Percentiles rank a stretch among this genome's conserved stretches.
Conservation (phyloP, 306 rosid genomes). For the Canavalia gladiata region DNA sequence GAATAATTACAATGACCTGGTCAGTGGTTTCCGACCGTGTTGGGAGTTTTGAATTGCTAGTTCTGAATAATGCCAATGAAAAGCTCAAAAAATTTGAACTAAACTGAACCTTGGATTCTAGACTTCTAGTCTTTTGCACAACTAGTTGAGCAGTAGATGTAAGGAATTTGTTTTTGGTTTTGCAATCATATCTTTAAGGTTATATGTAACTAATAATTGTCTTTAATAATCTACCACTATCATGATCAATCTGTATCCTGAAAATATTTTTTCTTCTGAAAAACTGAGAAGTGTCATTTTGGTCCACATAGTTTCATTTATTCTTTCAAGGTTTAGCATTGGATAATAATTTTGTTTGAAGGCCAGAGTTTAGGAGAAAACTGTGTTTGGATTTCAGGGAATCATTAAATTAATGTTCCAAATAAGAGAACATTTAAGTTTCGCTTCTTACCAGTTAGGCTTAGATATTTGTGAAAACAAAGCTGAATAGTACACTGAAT, state of each 20-base stretch:
- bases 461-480: background rate
- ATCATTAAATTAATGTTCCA: conserved; percentile 9
- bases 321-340: background rate
- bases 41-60: background rate
- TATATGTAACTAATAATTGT: background rate
- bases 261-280: background rate
- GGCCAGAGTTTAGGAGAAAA: background rate
- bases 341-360: background rate
- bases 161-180: background rate
- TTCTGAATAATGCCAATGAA: background rate
- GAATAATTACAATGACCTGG: background rate
- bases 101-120: background rate
- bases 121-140: background rate
- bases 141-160: background rate
- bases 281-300: background rate
- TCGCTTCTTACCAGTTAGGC: background rate
- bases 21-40: background rate
- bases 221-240: background rate
- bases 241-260: background rate
- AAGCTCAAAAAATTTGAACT: conserved; percentile 1
- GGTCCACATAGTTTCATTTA: background rate
- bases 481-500: background rate
- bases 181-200: background rate
- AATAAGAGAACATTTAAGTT: background rate
- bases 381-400: conserved; percentile 7